These are phyloP conservation scores for Aspergillus funiculosus DNA, from an alignment of 495 filamentous ascomycete genomes.

Conservation along the genomic window DNA sequence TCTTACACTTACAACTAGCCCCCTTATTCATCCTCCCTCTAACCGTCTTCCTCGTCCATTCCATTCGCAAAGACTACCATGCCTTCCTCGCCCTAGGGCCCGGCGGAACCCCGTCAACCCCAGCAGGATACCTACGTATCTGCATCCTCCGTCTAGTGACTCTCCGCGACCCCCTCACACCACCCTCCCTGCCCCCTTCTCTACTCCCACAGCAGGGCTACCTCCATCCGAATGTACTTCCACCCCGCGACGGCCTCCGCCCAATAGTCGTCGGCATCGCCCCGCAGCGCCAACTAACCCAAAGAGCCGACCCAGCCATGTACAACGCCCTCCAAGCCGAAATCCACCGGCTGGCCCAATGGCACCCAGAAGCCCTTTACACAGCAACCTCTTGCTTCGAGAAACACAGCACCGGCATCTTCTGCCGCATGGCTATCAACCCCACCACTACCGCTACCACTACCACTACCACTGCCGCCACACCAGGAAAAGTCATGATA, in stretches of 20 bases:
- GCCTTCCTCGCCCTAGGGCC: constrained; percentile 73
- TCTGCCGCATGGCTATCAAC: constrained; percentile 37
- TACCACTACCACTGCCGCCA: background rate
- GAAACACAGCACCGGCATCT: constrained; percentile 71
- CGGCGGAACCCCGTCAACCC: constrained; percentile 71
- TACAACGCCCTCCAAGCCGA: constrained; percentile 46
- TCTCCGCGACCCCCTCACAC: constrained; percentile 31
- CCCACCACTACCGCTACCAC: background rate
- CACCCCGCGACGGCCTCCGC: constrained; percentile 54
- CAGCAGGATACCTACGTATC: constrained; percentile 65
- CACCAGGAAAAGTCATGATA: background rate
- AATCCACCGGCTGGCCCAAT: constrained; percentile 46
- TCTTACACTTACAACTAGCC: constrained; percentile 6
- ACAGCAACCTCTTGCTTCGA: constrained; percentile 69
- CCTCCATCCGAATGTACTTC: constrained; percentile 42
- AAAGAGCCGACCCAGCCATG: constrained; percentile 48
- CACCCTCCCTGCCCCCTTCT: constrained; percentile 25
- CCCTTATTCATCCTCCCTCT: constrained; percentile 37
- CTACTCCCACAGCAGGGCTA: constrained; percentile 42
- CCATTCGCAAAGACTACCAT: constrained; percentile 67
- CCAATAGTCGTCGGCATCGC: constrained; percentile 68
- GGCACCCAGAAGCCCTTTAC: constrained; percentile 46
- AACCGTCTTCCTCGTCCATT: constrained; percentile 46
- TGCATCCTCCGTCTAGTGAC: constrained; percentile 50
- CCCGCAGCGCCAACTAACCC: constrained; percentile 70